Evolutionary conservation across 2,329 filamentous ascomycete genomes (phyloP).

Genomic region (Cordyceps fumosorosea): DNA sequence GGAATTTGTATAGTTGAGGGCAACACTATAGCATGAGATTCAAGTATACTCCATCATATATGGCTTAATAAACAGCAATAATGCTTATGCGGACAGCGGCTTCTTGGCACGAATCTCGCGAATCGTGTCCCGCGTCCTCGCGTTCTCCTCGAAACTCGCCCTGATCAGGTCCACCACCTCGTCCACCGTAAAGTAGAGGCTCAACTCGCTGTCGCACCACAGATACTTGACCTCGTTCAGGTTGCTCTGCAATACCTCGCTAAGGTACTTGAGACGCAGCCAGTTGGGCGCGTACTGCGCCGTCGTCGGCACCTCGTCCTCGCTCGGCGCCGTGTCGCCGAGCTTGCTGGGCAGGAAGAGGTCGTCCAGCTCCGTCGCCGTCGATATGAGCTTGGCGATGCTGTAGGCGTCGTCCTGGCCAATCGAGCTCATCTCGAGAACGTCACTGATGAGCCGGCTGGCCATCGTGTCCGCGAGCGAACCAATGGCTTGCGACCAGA

Average conservation of each 20-base stretch:
- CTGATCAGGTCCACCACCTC: slow-evolving; percentile 58
- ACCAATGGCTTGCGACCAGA: slow-evolving; percentile 57
- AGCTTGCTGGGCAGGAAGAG: slow-evolving; percentile 47
- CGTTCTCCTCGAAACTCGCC: slow-evolving; percentile 59
- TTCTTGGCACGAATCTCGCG: slow-evolving; percentile 48
- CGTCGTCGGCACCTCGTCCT: slow-evolving; percentile 45
- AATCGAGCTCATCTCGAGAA: slow-evolving; percentile 55
- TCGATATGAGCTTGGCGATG: slow-evolving; percentile 52
- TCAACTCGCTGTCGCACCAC: slow-evolving; percentile 61
- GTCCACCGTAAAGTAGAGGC: slow-evolving; percentile 52
- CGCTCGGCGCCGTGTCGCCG: slow-evolving; percentile 18
- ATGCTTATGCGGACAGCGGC: slow-evolving; percentile 23
- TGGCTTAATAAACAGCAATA: not conserved
- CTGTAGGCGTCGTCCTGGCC: slow-evolving; percentile 58
- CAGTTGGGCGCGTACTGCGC: slow-evolving; percentile 55
- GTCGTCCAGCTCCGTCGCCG: slow-evolving; percentile 52
- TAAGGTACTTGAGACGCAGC: slow-evolving; percentile 58
- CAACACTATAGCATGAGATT: no score
- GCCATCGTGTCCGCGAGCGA: slow-evolving; percentile 53
- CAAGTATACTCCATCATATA: not conserved
- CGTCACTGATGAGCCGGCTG: slow-evolving; percentile 52
- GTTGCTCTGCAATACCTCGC: slow-evolving; percentile 60
- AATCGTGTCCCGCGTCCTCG: slow-evolving; percentile 50
- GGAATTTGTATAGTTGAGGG: no score
- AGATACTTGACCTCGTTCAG: slow-evolving; percentile 56